Base-by-base conservation (phyloP, 768 basidiomycete genomes). In the Naganishia friedmannii region DNA sequence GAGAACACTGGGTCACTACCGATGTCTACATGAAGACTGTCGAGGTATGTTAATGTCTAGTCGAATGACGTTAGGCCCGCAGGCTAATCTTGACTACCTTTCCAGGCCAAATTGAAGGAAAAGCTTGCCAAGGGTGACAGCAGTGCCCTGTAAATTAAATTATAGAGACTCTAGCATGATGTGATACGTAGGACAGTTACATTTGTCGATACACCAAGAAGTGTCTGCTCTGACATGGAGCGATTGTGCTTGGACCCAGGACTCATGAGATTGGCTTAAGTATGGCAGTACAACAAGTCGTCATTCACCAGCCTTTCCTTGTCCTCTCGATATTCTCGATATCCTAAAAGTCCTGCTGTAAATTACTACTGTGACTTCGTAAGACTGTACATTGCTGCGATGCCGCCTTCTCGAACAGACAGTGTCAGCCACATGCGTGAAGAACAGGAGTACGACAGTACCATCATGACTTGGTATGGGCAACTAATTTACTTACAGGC, bases 1-100 rank as follows among this genome's bases (percentile, higher is more conserved):
- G 94, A 75, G 92, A 93, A 76, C 90, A 97, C 82, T 98, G 93
- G 92, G 95, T 96, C n/a, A 83, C 93, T 29, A 97, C 93, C 3
- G 88, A 92, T 80, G 90, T 86, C 54, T 96, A 95, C 79, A 89
- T 96, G 91, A 91, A 94, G 82, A 86, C 88, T 60, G 93, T 95
- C 57, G 91, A 92, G 78, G 92, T 70, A 37, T 37, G 69, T 42
- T 23, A 1, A 4, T 31, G 23, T 7, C 3, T 23, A 71, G 66
- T 68, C n/a, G 28, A 29, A 21, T 45, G 2, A 21, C 39, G 21
- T 12, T 5, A 21, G 45, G 12, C 4, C 39, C 2, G 28, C 17
- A 23, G 5, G 34, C 51, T 70, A 46, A 70, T 17, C 21, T 69
- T 67, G 37, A 32, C 32, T 4, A 12, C 31, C 15, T 28, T 53